Conservation (phyloP, 345 rosid species). For the Populus nigra region DNA sequence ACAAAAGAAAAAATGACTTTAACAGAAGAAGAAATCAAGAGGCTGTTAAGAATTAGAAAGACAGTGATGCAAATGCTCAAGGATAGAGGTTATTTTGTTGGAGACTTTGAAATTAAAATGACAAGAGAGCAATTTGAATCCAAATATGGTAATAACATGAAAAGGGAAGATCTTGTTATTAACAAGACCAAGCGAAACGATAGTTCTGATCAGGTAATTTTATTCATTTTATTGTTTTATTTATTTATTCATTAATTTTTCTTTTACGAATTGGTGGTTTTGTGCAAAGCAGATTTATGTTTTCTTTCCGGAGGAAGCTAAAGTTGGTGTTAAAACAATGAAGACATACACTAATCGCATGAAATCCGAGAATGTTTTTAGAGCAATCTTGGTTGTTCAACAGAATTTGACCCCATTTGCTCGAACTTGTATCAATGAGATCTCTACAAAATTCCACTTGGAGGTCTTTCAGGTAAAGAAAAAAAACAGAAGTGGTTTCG, state of each 20-base stretch:
- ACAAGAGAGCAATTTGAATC: conserved; percentile 45
- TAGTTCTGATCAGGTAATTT: conserved; percentile 59
- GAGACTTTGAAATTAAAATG: conserved; percentile 59
- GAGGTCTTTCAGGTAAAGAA: conserved; percentile 76
- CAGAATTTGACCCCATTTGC: conserved; percentile 86
- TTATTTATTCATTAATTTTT: background rate
- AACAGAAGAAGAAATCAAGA: conserved; percentile 61
- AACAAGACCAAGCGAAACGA: conserved; percentile 54
- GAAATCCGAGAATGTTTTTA: conserved; percentile 75
- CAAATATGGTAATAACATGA: conserved; percentile 73
- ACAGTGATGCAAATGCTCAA: conserved; percentile 79
- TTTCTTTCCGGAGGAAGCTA: conserved; percentile 80
- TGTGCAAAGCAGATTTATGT: conserved; percentile 53
- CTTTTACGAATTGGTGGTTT: background rate
- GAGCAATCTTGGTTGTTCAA: conserved; percentile 80
- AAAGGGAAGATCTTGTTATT: conserved; percentile 82
- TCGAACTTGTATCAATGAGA: conserved; percentile 62
- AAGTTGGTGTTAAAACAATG: conserved; percentile 91
- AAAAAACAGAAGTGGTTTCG: too few relatives aligned
- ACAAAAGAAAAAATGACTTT: conserved; percentile 43
- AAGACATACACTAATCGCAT: conserved; percentile 76
- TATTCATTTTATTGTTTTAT: background rate
- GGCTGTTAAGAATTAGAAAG: conserved; percentile 59
- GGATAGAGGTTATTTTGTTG: conserved; percentile 72
- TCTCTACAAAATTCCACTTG: conserved; percentile 65